Evolutionary conservation across 768 basidiomycete genomes (phyloP).

Genomic region (Kwoniella mangroviensis): DNA sequence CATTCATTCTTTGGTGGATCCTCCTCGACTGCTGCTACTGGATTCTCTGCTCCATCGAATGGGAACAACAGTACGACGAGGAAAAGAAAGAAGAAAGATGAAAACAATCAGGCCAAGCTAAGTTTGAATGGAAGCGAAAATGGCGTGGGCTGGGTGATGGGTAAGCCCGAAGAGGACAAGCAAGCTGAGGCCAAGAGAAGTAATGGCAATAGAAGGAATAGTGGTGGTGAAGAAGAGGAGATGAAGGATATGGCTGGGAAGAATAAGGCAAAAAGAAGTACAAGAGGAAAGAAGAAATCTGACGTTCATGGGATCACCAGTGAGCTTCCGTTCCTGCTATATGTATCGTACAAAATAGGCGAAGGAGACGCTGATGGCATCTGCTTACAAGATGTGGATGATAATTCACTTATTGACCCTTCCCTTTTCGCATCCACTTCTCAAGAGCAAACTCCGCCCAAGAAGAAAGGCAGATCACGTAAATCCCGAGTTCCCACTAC

Average conservation of each 20-base stretch:
- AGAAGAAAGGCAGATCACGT: conserved; percentile 23
- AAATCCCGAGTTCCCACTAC: conserved; percentile 9
- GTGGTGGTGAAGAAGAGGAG: conserved; percentile 39
- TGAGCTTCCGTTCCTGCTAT: not conserved
- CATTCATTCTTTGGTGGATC: conserved; percentile 13
- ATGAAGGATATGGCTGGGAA: conserved; percentile 41
- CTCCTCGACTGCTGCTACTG: not conserved
- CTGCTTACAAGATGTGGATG: not conserved
- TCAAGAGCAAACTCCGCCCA: conserved; percentile 7
- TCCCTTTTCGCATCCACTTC: not conserved
- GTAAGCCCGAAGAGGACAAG: not conserved
- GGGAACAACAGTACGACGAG: not conserved
- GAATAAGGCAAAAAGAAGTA: conserved; percentile 10
- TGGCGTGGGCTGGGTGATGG: conserved; percentile 15
- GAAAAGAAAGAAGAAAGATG: conserved; percentile 17
- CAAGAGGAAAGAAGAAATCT: conserved; percentile 15
- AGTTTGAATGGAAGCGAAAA: conserved; percentile 13
- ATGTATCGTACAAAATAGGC: not conserved
- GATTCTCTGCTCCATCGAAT: not conserved
- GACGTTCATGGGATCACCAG: conserved; percentile 1
- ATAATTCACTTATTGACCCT: not conserved
- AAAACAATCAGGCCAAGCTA: not conserved
- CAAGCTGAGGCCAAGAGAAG: not conserved
- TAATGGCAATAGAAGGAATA: conserved; percentile 5
- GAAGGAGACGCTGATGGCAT: not conserved